These are phyloP conservation scores for Dendrobium catenatum DNA, from an alignment of 106 monocot species.

Conservation along the genomic window DNA sequence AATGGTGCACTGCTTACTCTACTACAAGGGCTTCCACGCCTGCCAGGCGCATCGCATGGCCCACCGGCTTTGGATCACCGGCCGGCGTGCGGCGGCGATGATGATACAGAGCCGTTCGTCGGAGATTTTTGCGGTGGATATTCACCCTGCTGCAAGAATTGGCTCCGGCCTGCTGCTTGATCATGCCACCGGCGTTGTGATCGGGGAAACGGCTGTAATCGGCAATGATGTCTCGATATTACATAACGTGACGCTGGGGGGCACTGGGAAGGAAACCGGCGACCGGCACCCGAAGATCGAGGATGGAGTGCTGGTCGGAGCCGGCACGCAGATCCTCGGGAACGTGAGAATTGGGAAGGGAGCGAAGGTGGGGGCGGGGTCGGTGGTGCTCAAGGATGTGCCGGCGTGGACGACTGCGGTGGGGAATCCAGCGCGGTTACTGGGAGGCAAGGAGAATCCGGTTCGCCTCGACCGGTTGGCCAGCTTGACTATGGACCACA, in stretches of 20 bases:
- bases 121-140: constrained; percentile 59
- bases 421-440: constrained; percentile 45
- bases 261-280: constrained; percentile 51
- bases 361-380: constrained; percentile 63
- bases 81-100: constrained; percentile 25
- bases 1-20: constrained; percentile 43
- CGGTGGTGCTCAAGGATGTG: constrained; percentile 60
- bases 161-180: constrained; percentile 48
- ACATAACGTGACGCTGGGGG: constrained; percentile 63
- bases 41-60: constrained; percentile 44
- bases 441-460: constrained; percentile 46
- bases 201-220: constrained; percentile 66
- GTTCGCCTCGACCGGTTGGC: constrained; percentile 25
- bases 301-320: constrained; percentile 58
- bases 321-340: constrained; percentile 56
- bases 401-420: constrained; percentile 56
- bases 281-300: constrained; percentile 70
- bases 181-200: constrained; percentile 58
- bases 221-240: constrained; percentile 54
- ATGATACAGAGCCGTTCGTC: constrained; percentile 36
- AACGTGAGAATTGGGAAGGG: constrained; percentile 40
- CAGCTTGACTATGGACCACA: constrained; percentile 50
- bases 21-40: constrained; percentile 63
- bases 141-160: constrained; percentile 50
- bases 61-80: constrained; percentile 32